Percentiles rank a stretch among this genome's conserved stretches.
These are phyloP conservation scores for Podosphaera xanthii DNA, from an alignment of 2,329 filamentous ascomycete genomes.

Conservation along the genomic window DNA sequence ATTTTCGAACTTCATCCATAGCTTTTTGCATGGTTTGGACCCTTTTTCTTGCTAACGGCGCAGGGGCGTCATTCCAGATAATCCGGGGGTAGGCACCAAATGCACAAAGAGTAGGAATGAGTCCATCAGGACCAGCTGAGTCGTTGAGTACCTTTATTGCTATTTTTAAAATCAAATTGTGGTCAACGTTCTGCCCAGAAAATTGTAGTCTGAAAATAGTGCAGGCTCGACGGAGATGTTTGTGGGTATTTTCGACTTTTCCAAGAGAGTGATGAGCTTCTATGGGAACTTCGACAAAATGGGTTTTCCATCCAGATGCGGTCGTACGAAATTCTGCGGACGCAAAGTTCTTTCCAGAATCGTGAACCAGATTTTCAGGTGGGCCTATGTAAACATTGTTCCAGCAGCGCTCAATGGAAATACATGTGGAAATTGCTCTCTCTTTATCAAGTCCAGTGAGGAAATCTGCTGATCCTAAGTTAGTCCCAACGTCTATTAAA, in stretches of 20 bases:
- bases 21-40: background rate
- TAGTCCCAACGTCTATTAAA: background rate
- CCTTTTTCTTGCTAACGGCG: background rate
- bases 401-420: background rate
- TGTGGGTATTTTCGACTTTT: background rate
- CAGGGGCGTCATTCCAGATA: background rate
- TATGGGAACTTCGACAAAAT: background rate
- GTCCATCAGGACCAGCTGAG: background rate
- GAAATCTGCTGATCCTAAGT: slow-evolving; percentile 1
- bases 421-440: background rate
- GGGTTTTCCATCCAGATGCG: no score
- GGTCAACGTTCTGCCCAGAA: background rate
- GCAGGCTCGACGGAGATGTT: background rate
- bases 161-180: background rate
- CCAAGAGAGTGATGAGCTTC: background rate
- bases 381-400: no score
- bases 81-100: background rate
- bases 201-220: background rate
- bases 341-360: no score
- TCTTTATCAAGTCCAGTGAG: background rate
- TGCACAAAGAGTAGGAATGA: background rate
- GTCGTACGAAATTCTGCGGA: no score
- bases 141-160: background rate
- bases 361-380: no score
- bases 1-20: background rate